Evolutionary conservation across 2,329 filamentous ascomycete genomes (phyloP), one percentile per base, ranked within the genome.

Genomic region (Botryotinia calthae): DNA sequence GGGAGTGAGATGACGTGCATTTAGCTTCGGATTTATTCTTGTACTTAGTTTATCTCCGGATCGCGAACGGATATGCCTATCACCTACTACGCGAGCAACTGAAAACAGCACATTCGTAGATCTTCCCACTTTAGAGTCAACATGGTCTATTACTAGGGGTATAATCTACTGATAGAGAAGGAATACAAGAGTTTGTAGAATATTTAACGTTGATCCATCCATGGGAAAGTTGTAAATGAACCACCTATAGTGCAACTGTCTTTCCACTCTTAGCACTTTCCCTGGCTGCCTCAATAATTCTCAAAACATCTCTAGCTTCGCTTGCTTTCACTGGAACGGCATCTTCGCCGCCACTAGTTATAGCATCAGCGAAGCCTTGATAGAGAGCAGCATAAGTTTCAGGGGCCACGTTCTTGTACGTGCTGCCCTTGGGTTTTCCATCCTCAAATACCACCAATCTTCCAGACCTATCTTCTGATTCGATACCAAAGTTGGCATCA

Each of bases 341-440:
- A 1, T 82, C 84, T 76, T 86, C 82, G n/a, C 86, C 86, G 46
- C 79, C 79, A 70, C 74, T 75, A n/a, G 80, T 80, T 66, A 89
- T 79, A 54, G 88, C 87, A 61, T 84, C 83, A 4, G 84, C 86
- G 73, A 89, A 82, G 70, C 82, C 82, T 42, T 82, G 81, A 81
- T 95, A 95, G 75, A 93, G 91, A 77, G 87, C 86, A 34, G 84
- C 84, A 81, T 93, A 96, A 4, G 91, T 94, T 73, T 86, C 82
- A 0, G 91, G 89, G 79, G 89, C 84, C 4, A 91, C 84, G 4
- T 90, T 91, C 2, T 88, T 87, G 59, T 85, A 84, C 1, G 83
- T 80, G 70, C 85, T 83, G 71, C 86, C 67, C 68, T 71, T 86
- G 71, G 82, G 83, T 4, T 88, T 82, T 73, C 84, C 84, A 4